Conservation (phyloP, 1,284 basidiomycete species). For the Cutaneotrichosporon sp. region DNA sequence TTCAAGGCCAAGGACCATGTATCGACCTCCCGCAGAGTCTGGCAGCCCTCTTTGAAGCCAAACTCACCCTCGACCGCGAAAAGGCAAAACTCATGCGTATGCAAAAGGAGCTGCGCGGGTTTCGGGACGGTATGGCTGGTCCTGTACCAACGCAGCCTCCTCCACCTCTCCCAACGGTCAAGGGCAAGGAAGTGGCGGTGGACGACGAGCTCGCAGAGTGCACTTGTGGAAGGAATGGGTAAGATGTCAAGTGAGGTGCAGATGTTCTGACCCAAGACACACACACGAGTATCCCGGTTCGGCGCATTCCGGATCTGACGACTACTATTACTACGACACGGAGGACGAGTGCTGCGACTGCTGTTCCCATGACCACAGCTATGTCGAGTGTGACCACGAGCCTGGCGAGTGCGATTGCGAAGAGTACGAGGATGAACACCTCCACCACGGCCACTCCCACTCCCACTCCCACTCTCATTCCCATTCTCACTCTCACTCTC, state of each 20-base stretch:
- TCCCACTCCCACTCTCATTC: conserved; percentile 26
- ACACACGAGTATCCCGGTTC: conserved; percentile 30
- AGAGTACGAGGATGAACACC: conserved; percentile 19
- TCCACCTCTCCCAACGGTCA: conserved; percentile 6
- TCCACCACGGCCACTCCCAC: conserved; percentile 21
- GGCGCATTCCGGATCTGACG: conserved; percentile 35
- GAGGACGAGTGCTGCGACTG: conserved; percentile 39
- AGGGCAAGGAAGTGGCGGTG: conserved; percentile 37
- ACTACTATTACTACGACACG: conserved; percentile 37
- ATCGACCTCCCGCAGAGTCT: conserved; percentile 49
- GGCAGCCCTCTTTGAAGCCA: conserved; percentile 52
- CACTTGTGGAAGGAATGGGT: conserved; percentile 43
- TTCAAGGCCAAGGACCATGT: conserved; percentile 27
- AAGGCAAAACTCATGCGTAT: conserved; percentile 51
- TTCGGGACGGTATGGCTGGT: conserved; percentile 39
- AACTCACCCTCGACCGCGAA: conserved; percentile 50
- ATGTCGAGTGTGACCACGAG: conserved; percentile 28
- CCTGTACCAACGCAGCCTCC: conserved; percentile 10
- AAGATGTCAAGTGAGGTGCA: conserved; percentile 10
- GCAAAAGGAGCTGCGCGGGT: conserved; percentile 52
- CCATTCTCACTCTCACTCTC: conserved; percentile 22
- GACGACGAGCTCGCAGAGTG: conserved; percentile 39
- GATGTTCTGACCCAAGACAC: conserved; percentile 20
- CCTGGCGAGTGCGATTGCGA: conserved; percentile 23
- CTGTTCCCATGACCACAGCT: conserved; percentile 30